Conservation (phyloP, 495 filamentous ascomycete genomes). For the Xylona heveae region DNA sequence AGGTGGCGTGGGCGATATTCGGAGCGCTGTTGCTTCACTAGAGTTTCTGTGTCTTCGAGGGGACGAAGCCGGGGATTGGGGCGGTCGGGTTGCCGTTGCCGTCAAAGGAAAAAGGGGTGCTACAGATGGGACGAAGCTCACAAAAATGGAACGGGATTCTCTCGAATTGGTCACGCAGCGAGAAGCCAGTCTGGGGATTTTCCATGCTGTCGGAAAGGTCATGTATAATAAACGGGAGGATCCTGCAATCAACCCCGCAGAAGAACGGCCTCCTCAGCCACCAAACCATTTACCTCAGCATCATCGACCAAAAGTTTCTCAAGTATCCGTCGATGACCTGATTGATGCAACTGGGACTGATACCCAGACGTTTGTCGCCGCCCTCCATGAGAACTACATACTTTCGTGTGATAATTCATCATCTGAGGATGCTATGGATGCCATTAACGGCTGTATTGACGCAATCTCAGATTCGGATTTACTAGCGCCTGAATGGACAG, state of each 20-base stretch:
- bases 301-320: constrained; percentile 39
- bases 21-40: constrained; percentile 71
- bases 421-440: constrained; percentile 42
- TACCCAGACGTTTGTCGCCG: constrained; percentile 68
- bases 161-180: constrained; percentile 59
- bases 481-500: constrained; percentile 29
- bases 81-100: constrained; percentile 35
- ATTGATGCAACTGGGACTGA: constrained; percentile 84
- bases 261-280: constrained; percentile 21
- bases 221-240: constrained; percentile 75
- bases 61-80: constrained; percentile 41
- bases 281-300: constrained; percentile 41
- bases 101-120: constrained; percentile 34
- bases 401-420: constrained; percentile 50
- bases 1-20: constrained; percentile 70
- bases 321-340: constrained; percentile 51
- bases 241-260: constrained; percentile 6
- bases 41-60: constrained; percentile 75
- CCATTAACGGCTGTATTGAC: constrained; percentile 53
- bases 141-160: constrained; percentile 48
- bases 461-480: constrained; percentile 73
- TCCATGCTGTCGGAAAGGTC: constrained; percentile 89
- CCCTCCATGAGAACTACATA: constrained; percentile 85
- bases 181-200: constrained; percentile 73
- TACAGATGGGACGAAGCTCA: constrained; percentile 32